Evolutionary conservation across 148 eudicot species (phyloP).

Genomic region (Diospyros lotus): DNA sequence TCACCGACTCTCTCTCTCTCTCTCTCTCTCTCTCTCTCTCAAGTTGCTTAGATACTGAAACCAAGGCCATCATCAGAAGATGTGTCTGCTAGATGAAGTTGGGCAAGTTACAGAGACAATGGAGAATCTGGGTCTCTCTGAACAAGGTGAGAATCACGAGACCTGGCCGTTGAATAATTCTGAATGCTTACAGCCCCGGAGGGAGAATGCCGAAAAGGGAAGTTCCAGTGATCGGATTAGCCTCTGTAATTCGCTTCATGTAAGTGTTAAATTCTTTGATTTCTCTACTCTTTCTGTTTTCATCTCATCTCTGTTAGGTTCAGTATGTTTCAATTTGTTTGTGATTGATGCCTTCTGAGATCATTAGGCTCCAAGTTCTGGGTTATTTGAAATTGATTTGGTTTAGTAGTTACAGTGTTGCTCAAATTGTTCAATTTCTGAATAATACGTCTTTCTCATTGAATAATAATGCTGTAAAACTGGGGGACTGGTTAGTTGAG

Average conservation of each 20-base stretch:
- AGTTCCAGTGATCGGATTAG: slow-evolving; percentile 11
- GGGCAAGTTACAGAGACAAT: slow-evolving; percentile 43
- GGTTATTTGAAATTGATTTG: not conserved
- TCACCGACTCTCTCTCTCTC: slow-evolving; percentile 13
- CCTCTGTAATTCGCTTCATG: slow-evolving; percentile 33
- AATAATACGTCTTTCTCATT: not conserved
- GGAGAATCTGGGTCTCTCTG: not conserved
- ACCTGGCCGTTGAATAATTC: slow-evolving; percentile 15
- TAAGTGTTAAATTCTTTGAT: slow-evolving; percentile 21
- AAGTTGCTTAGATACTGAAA: slow-evolving; percentile 24
- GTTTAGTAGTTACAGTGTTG: too few relatives aligned
- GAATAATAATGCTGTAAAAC: too few relatives aligned
- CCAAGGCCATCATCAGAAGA: slow-evolving; percentile 17
- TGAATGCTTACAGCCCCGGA: slow-evolving; percentile 26
- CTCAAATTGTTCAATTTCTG: not conserved
- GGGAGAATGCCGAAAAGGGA: slow-evolving; percentile 32
- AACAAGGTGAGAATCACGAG: slow-evolving; percentile 9
- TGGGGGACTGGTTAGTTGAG: too few relatives aligned
- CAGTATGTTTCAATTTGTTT: not conserved
- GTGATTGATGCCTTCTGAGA: not conserved
- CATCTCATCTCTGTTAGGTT: not conserved
- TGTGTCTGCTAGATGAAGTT: slow-evolving; percentile 49
- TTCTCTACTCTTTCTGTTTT: too few relatives aligned
- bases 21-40: slow-evolving; percentile 13
- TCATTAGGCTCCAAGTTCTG: not conserved